Conservation (phyloP, 1,139 yeast genomes). For the Sugiyamaella japonica region DNA sequence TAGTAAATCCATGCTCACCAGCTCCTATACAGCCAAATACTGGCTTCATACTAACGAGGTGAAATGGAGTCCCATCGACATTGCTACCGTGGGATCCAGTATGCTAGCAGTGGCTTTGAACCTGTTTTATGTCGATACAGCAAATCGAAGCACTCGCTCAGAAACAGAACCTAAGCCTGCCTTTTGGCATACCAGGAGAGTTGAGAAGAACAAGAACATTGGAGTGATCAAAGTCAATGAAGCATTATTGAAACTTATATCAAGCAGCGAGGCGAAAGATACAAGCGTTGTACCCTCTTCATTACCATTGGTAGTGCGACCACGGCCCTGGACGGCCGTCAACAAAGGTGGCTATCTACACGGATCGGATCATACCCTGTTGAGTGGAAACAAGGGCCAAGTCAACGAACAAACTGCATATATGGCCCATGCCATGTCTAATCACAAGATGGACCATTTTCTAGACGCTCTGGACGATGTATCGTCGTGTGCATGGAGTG, state of each 20-base stretch:
- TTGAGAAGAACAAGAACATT: constrained; percentile 62
- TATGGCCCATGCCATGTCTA: constrained; percentile 69
- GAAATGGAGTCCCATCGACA: constrained; percentile 49
- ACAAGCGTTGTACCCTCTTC: constrained; percentile 44
- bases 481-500: constrained; percentile 88
- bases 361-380: constrained; percentile 51
- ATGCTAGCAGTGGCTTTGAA: constrained; percentile 60
- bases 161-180: constrained; percentile 62
- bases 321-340: constrained; percentile 74
- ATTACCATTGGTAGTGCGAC: constrained; percentile 88
- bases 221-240: constrained; percentile 77
- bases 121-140: constrained; percentile 55
- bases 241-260: constrained; percentile 55
- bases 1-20: constrained; percentile 19
- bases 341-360: constrained; percentile 75
- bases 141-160: constrained; percentile 50
- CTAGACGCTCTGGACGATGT: constrained; percentile 75
- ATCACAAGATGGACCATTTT: constrained; percentile 60
- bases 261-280: constrained; percentile 49
- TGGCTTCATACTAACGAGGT: constrained; percentile 36
- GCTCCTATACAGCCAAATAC: constrained; percentile 26
- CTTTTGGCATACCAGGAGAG: constrained; percentile 76
- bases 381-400: constrained; percentile 52
- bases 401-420: constrained; percentile 84
- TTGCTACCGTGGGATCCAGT: constrained; percentile 72